Evolutionary conservation across 2,329 filamentous ascomycete genomes (phyloP).

Genomic region (Teratosphaeria destructans): DNA sequence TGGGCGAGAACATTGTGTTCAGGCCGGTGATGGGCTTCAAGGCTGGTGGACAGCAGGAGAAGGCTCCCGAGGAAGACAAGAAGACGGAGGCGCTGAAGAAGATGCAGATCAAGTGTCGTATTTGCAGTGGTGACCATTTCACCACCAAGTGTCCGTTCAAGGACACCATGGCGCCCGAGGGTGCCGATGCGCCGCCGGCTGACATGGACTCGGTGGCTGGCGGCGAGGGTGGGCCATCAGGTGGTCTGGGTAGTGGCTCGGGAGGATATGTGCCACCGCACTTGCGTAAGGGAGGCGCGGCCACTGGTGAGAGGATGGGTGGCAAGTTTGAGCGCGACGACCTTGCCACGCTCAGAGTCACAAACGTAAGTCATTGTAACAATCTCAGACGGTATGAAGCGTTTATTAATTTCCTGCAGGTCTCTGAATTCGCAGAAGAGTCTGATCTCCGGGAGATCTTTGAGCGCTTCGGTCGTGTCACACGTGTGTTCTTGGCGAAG

Average conservation of each 20-base stretch:
- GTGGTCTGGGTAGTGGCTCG: conserved; percentile 51
- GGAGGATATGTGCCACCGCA: conserved; percentile 92
- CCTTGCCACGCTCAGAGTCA: conserved; percentile 89
- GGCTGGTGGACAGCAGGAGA: conserved; percentile 71
- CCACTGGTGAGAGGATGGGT: conserved; percentile 70
- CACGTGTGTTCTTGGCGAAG: conserved; percentile 94
- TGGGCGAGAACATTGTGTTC: conserved; percentile 98
- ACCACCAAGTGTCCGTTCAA: conserved; percentile 98
- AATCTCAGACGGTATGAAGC: not conserved
- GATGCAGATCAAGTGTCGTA: conserved; percentile 99
- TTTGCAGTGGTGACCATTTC: conserved; percentile 98
- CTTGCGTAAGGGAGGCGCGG: conserved; percentile 52
- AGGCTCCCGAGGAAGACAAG: conserved; percentile 57
- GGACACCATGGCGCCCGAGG: conserved; percentile 90
- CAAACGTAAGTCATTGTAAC: conserved; percentile 63
- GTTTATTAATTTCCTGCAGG: conserved; percentile 42
- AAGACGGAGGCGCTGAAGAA: conserved; percentile 71
- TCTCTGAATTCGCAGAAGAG: conserved; percentile 96
- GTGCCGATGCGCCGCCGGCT: conserved; percentile 28
- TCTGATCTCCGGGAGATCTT: conserved; percentile 94
- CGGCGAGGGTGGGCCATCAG: conserved; percentile 34
- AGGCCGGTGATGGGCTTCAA: conserved; percentile 89
- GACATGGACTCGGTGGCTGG: conserved; percentile 39
- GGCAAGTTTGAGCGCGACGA: conserved; percentile 97
- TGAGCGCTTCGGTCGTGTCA: conserved; percentile 92